Evolutionary conservation across 140 eudicot species (phyloP).

Genomic region (Oenanthe javanica): DNA sequence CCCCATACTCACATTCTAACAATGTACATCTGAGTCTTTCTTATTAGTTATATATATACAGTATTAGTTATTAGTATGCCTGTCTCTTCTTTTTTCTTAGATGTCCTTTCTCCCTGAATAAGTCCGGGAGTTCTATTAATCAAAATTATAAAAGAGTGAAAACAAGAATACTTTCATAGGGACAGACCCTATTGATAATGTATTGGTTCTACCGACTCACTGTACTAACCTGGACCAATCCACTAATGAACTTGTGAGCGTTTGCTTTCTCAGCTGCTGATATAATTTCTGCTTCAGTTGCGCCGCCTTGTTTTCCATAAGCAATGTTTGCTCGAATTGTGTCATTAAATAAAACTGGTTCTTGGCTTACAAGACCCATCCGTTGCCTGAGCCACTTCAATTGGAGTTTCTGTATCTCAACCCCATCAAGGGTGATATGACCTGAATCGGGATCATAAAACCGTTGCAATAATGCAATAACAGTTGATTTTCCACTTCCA

Average conservation of each 20-base stretch:
- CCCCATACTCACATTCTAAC: too few species aligned
- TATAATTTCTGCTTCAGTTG: slow-evolving; percentile 67
- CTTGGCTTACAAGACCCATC: slow-evolving; percentile 93
- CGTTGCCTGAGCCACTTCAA: slow-evolving; percentile 76
- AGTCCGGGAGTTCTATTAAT: neutral
- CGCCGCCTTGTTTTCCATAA: slow-evolving; percentile 77
- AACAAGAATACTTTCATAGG: neutral
- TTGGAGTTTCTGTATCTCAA: slow-evolving; percentile 54
- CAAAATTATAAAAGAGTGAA: neutral
- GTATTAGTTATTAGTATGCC: neutral
- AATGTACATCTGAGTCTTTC: neutral
- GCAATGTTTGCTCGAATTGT: slow-evolving; percentile 81
- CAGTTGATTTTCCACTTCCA: slow-evolving; percentile 92
- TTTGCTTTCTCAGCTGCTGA: slow-evolving; percentile 78
- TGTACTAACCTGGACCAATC: slow-evolving; percentile 47
- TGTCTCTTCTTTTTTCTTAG: neutral
- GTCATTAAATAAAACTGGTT: slow-evolving; percentile 73
- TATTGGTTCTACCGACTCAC: neutral
- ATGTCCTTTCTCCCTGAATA: neutral
- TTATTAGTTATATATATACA: too few species aligned
- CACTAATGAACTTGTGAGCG: slow-evolving; percentile 86
- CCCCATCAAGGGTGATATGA: slow-evolving; percentile 50
- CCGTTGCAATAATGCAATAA: slow-evolving; percentile 66
- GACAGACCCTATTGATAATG: neutral
- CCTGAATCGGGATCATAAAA: slow-evolving; percentile 78